Base-by-base conservation (phyloP, 2,329 filamentous ascomycete species). In the Paracoccidioides lutzii region DNA sequence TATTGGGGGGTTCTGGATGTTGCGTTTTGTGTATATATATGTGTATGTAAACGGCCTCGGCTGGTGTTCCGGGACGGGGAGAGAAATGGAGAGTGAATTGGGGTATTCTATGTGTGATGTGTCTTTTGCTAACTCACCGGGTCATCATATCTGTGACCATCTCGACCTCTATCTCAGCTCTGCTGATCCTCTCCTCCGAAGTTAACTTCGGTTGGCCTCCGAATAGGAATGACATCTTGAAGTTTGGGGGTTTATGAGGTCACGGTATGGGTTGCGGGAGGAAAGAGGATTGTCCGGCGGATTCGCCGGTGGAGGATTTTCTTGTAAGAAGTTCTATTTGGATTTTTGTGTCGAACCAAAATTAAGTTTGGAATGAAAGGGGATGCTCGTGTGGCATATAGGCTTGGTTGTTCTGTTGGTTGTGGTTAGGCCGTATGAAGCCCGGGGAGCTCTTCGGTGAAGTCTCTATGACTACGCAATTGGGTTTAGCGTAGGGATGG, bases 61-160 rank as follows among this genome's bases (percentile, higher is more conserved):
- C 22, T 22, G 22, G 22, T 22, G 22, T 22, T 22, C 22, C 22
- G 22, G 22, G 22, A 22, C 22, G 22, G 22, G 22, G 22, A 22
- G 22, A 22, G 22, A 22, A 22, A 22, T 22, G 22, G 22, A 22
- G 22, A 22, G 22, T 22, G 22, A 22, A 5, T 42, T 37, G 35
- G 10, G 10, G 15, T n/a, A 1, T 7, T 42, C 4, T 5, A 14
- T 14, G 5, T 42, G 12, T 42, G 2, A 10, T 6, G 30, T 32
- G 10, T 30, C 9, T 46, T 46, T 32, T 32, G 12, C 1, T 55
- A 49, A 53, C 73, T 59, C 82, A 97, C 93, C 93, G 88, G 78
- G 90, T 91, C 81, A 95, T 95, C 85, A 97, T 96, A 74, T 96
- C 90, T 60, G 90, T 88, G 65, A 96, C 84, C 79, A 97, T 90